Evolutionary conservation across 169 alveolate species (phyloP).

Genomic region (Sarcocystis neurona): DNA sequence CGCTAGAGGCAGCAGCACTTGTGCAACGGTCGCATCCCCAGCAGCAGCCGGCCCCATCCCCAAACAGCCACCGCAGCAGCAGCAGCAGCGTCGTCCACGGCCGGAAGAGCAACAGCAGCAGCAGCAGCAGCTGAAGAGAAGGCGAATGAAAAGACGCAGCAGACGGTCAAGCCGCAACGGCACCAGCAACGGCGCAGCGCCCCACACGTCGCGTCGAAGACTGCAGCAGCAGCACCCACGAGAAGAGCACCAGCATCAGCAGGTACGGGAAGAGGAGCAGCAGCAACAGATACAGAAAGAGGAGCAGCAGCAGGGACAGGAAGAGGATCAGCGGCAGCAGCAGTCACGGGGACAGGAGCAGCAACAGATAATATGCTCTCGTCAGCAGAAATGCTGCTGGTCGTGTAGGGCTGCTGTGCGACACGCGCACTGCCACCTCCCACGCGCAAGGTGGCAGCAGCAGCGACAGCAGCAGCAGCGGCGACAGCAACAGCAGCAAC

Average conservation of each 20-base stretch:
- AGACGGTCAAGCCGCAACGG: too few relatives aligned
- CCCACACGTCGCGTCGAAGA: neutral
- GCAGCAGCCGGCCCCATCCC: constrained; percentile 51
- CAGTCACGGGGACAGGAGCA: neutral
- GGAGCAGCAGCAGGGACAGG: neutral
- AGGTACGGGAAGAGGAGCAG: neutral
- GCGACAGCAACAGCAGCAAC: neutral
- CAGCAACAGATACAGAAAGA: neutral
- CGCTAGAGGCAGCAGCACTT: constrained; percentile 17
- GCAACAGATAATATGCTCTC: neutral
- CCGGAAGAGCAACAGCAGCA: neutral
- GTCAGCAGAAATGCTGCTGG: constrained; percentile 13
- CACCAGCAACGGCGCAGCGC: too few relatives aligned
- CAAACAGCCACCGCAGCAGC: constrained; percentile 42
- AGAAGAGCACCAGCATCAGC: neutral
- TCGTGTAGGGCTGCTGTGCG: neutral
- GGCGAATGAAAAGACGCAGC: too few relatives aligned
- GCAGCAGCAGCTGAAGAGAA: neutral
- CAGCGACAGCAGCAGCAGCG: neutral
- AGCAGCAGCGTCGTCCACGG: neutral
- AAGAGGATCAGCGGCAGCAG: neutral
- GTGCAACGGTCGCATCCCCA: too few relatives aligned
- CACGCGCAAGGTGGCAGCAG: neutral
- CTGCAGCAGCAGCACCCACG: neutral
- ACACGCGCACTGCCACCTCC: neutral